Conservation (phyloP, 2,329 filamentous ascomycete species). For the Dactylellina leptospora region DNA sequence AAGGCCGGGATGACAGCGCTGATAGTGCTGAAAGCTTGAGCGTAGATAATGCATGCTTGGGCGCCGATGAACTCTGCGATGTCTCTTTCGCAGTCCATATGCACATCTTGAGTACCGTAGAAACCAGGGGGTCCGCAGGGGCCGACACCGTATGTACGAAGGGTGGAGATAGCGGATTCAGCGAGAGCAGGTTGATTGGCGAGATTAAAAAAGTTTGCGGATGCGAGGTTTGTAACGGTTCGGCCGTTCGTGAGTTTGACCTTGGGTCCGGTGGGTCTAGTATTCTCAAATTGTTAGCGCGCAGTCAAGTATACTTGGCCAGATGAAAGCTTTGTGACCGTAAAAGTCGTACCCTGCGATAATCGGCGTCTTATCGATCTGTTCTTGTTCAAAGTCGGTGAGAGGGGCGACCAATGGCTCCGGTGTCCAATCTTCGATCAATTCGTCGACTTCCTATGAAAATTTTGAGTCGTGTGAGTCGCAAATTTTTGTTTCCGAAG, state of each 20-base stretch:
- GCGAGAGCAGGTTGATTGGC: slow-evolving; percentile 90
- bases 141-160: slow-evolving; percentile 94
- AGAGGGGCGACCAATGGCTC: slow-evolving; percentile 84
- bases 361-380: slow-evolving; percentile 84
- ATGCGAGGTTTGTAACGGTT: slow-evolving; percentile 90
- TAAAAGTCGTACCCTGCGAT: slow-evolving; percentile 76
- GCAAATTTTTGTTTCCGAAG: not conserved
- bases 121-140: slow-evolving; percentile 97
- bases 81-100: slow-evolving; percentile 95
- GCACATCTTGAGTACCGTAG: slow-evolving; percentile 97
- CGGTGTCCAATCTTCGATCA: slow-evolving; percentile 95
- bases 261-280: slow-evolving; percentile 87
- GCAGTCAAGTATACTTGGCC: not conserved
- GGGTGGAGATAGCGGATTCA: slow-evolving; percentile 90
- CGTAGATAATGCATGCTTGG: slow-evolving; percentile 90
- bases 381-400: slow-evolving; percentile 78
- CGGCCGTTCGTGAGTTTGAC: slow-evolving; percentile 81
- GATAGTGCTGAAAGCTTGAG: slow-evolving; percentile 94
- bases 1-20: slow-evolving; percentile 97
- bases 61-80: slow-evolving; percentile 90
- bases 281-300: slow-evolving; percentile 15
- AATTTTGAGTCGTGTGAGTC: slow-evolving; percentile 29
- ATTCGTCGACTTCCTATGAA: slow-evolving; percentile 84
- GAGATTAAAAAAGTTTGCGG: slow-evolving; percentile 98
- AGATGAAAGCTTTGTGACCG: not conserved